A percentile compares a stretch with the other conserved stretches of the same genome.
Conservation (phyloP, 306 rosid genomes). For the Sicyos edulis region DNA sequence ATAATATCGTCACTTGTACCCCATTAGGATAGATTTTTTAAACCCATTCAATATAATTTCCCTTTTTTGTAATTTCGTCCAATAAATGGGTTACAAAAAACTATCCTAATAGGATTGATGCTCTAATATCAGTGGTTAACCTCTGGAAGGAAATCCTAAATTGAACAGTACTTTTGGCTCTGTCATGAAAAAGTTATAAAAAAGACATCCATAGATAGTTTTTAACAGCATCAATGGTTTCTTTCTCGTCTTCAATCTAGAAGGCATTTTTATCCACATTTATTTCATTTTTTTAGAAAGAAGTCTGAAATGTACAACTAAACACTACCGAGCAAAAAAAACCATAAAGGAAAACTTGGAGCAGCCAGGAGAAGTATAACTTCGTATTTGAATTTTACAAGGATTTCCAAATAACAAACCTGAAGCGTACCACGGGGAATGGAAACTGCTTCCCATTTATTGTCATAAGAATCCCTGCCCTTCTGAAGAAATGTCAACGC, state of each 20-base stretch:
- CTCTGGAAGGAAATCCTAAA: too few relatives aligned
- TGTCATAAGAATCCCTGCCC: conserved; percentile 49
- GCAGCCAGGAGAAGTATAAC: neutral
- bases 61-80: too few relatives aligned
- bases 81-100: too few relatives aligned
- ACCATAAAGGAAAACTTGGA: neutral
- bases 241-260: neutral
- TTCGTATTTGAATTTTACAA: conserved; percentile 10
- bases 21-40: too few relatives aligned
- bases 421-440: conserved; percentile 98
- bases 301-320: neutral
- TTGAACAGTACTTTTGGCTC: too few relatives aligned
- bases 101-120: too few relatives aligned
- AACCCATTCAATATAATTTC: too few relatives aligned
- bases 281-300: neutral
- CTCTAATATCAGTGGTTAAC: too few relatives aligned
- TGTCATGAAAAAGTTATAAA: neutral
- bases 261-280: neutral
- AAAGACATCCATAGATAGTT: neutral
- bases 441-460: conserved; percentile 70
- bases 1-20: too few relatives aligned
- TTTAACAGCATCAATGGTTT: neutral
- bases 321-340: neutral
- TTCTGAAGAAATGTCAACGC: conserved; percentile 72
- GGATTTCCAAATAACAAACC: conserved; percentile 56